Percentiles rank a stretch among this genome's conserved stretches.
Conservation (phyloP, 345 rosid genomes). For the Linum tenue region DNA sequence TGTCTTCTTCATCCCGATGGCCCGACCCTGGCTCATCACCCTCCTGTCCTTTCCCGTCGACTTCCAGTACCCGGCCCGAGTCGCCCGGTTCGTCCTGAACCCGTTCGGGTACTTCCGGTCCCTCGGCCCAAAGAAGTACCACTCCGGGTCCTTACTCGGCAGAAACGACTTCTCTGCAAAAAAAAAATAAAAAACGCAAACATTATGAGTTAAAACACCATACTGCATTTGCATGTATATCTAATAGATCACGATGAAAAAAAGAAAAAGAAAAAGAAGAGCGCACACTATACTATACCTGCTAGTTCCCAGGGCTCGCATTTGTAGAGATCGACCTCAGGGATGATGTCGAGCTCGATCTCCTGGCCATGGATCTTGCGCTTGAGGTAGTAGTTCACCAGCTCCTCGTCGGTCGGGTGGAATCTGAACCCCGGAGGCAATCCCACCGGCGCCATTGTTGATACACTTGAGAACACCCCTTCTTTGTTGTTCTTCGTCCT, state of each 20-base stretch:
- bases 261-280: not conserved
- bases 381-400: slow-evolving; percentile 85
- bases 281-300: slow-evolving; percentile 25
- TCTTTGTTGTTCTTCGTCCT: not conserved
- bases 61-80: slow-evolving; percentile 86
- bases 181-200: not conserved
- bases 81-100: slow-evolving; percentile 81
- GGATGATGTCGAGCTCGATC: slow-evolving; percentile 89
- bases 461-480: not conserved
- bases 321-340: slow-evolving; percentile 96
- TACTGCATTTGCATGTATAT: too few relatives aligned
- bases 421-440: slow-evolving; percentile 93
- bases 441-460: slow-evolving; percentile 54
- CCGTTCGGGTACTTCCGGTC: slow-evolving; percentile 91
- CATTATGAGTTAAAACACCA: not conserved
- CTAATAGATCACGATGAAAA: not conserved
- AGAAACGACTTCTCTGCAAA: slow-evolving; percentile 65
- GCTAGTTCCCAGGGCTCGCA: slow-evolving; percentile 96
- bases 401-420: slow-evolving; percentile 95
- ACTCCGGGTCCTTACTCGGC: slow-evolving; percentile 88
- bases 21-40: slow-evolving; percentile 52
- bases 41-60: slow-evolving; percentile 80
- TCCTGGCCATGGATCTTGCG: slow-evolving; percentile 74
- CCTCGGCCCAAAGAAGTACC: slow-evolving; percentile 92
- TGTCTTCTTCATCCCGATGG: slow-evolving; percentile 93